Evolutionary conservation across 2,329 filamentous ascomycete species (phyloP).

Genomic region (Neofusicoccum laricinum): DNA sequence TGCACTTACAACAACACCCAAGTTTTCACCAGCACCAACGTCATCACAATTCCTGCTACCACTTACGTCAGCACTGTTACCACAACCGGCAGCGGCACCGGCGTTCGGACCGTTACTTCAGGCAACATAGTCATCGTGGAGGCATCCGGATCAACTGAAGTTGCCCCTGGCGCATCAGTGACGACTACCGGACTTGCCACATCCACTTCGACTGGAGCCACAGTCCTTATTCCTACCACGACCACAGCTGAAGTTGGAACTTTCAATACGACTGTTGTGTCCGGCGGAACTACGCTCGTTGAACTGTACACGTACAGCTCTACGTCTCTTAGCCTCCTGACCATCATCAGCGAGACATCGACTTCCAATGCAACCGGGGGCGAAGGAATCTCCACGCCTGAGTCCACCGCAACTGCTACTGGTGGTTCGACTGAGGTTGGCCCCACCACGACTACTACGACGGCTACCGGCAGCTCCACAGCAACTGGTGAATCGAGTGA

Average conservation of each 20-base stretch:
- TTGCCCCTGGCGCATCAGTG: background rate
- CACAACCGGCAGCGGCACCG: background rate
- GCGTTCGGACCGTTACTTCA: background rate
- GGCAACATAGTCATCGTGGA: background rate
- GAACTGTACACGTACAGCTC: conserved; percentile 4
- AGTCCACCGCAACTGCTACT: background rate
- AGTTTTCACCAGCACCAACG: background rate
- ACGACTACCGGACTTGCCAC: background rate
- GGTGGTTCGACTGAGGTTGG: background rate
- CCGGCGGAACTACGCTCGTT: background rate
- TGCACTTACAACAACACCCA: conserved; percentile 16
- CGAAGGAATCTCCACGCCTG: conserved; percentile 14
- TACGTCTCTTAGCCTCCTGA: conserved; percentile 1
- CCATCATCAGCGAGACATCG: background rate
- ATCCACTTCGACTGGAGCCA: background rate
- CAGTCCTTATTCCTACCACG: background rate
- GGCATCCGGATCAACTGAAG: background rate
- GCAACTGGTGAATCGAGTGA: background rate
- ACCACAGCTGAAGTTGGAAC: background rate
- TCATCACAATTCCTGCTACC: conserved; percentile 6
- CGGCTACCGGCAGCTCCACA: background rate
- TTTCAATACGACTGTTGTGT: background rate
- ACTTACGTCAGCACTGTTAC: background rate
- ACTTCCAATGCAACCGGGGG: conserved; percentile 19
- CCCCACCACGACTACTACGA: background rate